Base-by-base conservation (phyloP, 2,329 filamentous ascomycete genomes). In the Claviceps fusiformis region DNA sequence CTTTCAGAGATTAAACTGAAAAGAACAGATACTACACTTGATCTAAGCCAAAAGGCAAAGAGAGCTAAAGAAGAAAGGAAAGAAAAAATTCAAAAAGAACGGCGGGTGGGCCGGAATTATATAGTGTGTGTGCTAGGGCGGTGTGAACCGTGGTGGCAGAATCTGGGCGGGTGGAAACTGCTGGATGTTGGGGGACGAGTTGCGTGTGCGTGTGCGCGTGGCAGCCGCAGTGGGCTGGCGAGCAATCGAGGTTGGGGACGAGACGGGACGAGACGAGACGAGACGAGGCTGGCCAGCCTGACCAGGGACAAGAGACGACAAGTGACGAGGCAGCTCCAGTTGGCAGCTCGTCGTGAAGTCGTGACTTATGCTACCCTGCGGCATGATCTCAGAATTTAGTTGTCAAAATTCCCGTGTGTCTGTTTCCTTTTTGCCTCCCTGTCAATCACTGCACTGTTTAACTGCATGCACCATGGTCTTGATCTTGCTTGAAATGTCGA, bases 11-110 rank as follows among this genome's bases (percentile, higher is more conserved):
- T 90, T 90, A 91, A 90, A 89, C 87, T 91, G 84, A 89, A 87
- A 89, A 90, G 86, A 91, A 90, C 86, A 89, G 85, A 88, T 89
- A 89, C 86, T 89, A 89, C 85, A 89, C 85, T 88, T 89, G 86
- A 89, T 89, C 86, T 89, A 87, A 87, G 82, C 82, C 78, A 81
- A 78, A 77, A 75, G 75, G 69, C 69, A 71, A 71, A 71, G 69
- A 71, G 70, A 71, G 70, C 70, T 72, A 65, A 67, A 59, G 68
- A 68, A 59, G 62, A 68, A 68, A 63, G 62, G 57, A 63, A 67
- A 59, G 62, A 58, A 61, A 62, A 61, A 62, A 61, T 59, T 56
- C 4, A 29, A 59, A 57, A 54, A 19, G 39, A 10, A 2, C 3
- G 55, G 52, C 53, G 56, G 56, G n/a, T 15, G 24, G 50, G 51